These are phyloP conservation scores for Neurospora sp. DNA, from an alignment of 495 filamentous ascomycete species.

Conservation along the genomic window DNA sequence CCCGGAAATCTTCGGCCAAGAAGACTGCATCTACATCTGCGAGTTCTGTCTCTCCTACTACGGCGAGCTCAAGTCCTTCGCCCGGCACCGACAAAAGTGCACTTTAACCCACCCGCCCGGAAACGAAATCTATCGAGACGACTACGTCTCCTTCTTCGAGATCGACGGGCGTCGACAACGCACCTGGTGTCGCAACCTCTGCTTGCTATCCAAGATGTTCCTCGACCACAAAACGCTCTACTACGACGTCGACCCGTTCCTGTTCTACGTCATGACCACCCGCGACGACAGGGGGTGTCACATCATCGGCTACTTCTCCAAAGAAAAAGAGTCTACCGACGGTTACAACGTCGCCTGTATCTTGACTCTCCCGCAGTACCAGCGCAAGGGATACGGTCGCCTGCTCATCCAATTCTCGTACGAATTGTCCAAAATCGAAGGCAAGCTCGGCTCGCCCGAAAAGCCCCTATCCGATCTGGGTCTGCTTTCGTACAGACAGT, in stretches of 20 bases:
- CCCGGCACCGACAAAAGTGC: conserved; percentile 81
- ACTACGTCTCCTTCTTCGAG: conserved; percentile 91
- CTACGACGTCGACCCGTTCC: conserved; percentile 96
- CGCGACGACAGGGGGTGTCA: conserved; percentile 82
- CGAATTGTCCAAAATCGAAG: conserved; percentile 90
- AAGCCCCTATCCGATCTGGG: conserved; percentile 94
- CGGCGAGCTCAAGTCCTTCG: conserved; percentile 65
- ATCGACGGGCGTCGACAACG: conserved; percentile 92
- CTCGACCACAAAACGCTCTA: conserved; percentile 99
- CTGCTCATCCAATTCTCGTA: conserved; percentile 96
- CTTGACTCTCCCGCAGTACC: conserved; percentile 88
- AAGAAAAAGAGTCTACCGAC: conserved; percentile 94
- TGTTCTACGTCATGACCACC: conserved; percentile 96
- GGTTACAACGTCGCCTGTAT: conserved; percentile 98
- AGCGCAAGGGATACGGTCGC: conserved; percentile 85
- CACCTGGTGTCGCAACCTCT: conserved; percentile 94
- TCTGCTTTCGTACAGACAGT: conserved; percentile 83
- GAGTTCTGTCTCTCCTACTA: conserved; percentile 95
- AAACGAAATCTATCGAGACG: conserved; percentile 96
- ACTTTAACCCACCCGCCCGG: conserved; percentile 87
- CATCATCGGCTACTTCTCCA: conserved; percentile 93
- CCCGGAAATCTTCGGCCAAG: conserved; percentile 74
- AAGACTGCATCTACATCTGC: conserved; percentile 88
- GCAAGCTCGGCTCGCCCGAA: conserved; percentile 88
- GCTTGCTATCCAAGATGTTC: conserved; percentile 89